Conservation (phyloP, 768 basidiomycete species). For the Pleurotus cornucopiae region DNA sequence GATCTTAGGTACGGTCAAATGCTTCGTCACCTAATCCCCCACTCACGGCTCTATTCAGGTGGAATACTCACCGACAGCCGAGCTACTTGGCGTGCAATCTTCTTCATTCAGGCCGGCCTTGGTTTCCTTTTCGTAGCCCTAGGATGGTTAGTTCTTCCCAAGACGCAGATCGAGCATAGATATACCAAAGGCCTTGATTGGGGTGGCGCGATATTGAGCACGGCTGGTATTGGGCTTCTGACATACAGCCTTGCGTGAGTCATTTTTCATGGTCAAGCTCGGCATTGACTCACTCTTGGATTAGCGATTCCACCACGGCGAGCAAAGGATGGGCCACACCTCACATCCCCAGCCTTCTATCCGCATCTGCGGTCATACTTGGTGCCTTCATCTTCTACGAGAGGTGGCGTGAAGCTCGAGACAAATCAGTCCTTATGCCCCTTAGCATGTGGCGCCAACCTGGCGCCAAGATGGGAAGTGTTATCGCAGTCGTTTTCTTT, state of each 20-base stretch:
- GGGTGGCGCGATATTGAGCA: conserved; percentile 28
- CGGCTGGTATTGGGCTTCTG: conserved; percentile 26
- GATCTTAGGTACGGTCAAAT: conserved; percentile 20
- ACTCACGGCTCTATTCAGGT: conserved; percentile 13
- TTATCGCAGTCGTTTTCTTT: conserved; percentile 26
- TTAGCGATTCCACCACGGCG: conserved; percentile 25
- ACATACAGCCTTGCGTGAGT: conserved; percentile 28
- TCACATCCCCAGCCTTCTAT: conserved; percentile 24
- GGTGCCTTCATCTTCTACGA: conserved; percentile 24
- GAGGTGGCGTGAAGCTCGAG: conserved; percentile 21
- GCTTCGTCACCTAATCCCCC: not conserved
- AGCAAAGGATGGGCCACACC: conserved; percentile 27
- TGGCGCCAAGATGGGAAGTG: conserved; percentile 21
- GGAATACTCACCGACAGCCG: conserved; percentile 25
- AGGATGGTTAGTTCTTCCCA: conserved; percentile 18
- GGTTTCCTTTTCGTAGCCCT: conserved; percentile 21
- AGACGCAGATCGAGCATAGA: conserved; percentile 13
- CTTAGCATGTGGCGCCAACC: conserved; percentile 27
- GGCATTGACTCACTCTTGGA: not conserved
- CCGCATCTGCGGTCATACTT: conserved; percentile 22
- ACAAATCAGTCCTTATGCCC: conserved; percentile 25
- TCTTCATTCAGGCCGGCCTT: conserved; percentile 28
- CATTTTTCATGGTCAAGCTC: not conserved
- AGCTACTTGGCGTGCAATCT: conserved; percentile 28
- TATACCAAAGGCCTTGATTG: conserved; percentile 30